A percentile compares a stretch with the other conserved stretches of the same genome.
Conservation (phyloP, 305 asterid genomes). For the Fraxinus nigra region DNA sequence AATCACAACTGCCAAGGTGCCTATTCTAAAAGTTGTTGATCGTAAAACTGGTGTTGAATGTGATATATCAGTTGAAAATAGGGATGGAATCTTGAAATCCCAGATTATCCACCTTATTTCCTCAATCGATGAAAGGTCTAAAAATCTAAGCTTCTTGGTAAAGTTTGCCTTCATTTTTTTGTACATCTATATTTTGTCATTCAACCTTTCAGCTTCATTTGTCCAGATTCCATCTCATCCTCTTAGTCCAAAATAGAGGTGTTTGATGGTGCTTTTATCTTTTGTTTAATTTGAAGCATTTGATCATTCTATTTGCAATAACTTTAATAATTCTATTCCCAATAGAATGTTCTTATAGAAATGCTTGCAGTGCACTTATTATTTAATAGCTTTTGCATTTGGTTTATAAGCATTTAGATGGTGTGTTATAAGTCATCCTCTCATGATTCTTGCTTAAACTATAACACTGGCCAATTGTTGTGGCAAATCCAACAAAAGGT, state of each 20-base stretch:
- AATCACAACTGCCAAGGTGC: constrained; percentile 73
- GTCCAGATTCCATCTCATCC: too few species aligned
- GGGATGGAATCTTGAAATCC: too few species aligned
- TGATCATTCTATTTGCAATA: neutral
- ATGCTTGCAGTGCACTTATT: neutral
- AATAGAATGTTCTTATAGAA: neutral
- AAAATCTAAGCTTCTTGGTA: too few species aligned
- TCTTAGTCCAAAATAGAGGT: too few species aligned
- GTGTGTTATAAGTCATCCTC: neutral
- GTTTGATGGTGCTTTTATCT: too few species aligned
- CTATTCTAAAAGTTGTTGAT: constrained; percentile 83
- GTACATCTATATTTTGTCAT: too few species aligned
- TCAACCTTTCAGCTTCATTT: too few species aligned
- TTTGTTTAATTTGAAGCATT: too few species aligned
- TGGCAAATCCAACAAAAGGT: neutral
- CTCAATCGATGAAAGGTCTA: too few species aligned
- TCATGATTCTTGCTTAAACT: neutral
- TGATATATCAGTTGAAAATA: too few species aligned
- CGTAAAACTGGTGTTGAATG: constrained; percentile 46
- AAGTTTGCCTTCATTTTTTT: too few species aligned
- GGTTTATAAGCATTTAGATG: neutral
- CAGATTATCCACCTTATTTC: too few species aligned
- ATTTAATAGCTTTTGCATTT: neutral
- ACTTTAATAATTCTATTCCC: neutral
- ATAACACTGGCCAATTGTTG: neutral